These are phyloP conservation scores for Penicillium janthinellum DNA, from an alignment of 2,329 filamentous ascomycete species.

Conservation along the genomic window DNA sequence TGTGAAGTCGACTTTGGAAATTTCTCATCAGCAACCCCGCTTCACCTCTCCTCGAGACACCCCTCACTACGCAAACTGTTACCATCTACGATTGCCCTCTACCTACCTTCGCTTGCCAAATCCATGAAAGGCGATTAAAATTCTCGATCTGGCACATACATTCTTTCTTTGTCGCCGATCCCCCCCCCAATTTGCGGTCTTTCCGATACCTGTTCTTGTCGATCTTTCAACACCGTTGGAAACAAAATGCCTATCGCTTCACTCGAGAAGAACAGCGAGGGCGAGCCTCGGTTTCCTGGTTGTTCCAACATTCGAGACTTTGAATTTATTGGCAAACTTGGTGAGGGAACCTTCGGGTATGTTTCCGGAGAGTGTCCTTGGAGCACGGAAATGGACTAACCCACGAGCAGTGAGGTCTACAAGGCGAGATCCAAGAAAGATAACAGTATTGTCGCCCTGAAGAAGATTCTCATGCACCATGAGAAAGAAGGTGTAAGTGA, in stretches of 20 bases:
- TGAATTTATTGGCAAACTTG: conserved; percentile 60
- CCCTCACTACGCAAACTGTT: not conserved
- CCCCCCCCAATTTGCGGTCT: not conserved
- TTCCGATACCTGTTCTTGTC: not conserved
- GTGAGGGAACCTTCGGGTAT: conserved; percentile 92
- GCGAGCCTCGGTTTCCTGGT: conserved; percentile 68
- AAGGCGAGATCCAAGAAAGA: conserved; percentile 78
- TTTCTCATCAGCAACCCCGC: not conserved
- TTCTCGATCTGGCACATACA: not conserved
- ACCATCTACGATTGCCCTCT: not conserved
- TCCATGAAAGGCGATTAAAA: conserved; percentile 2
- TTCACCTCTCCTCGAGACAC: not conserved
- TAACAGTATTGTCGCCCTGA: conserved; percentile 78
- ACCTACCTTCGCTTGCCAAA: not conserved
- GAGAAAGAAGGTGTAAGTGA: conserved; percentile 85
- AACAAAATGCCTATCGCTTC: conserved; percentile 41
- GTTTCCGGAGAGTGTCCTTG: conserved; percentile 29
- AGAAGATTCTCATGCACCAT: conserved; percentile 99
- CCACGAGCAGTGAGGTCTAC: conserved; percentile 73
- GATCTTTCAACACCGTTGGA: not conserved
- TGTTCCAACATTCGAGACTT: conserved; percentile 64
- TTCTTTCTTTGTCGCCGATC: not conserved
- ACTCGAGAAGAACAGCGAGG: conserved; percentile 51
- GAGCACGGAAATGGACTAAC: conserved; percentile 12
- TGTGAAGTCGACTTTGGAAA: not conserved